Conservation (phyloP, 2,329 filamentous ascomycete species). For the Passalora sequoiae region DNA sequence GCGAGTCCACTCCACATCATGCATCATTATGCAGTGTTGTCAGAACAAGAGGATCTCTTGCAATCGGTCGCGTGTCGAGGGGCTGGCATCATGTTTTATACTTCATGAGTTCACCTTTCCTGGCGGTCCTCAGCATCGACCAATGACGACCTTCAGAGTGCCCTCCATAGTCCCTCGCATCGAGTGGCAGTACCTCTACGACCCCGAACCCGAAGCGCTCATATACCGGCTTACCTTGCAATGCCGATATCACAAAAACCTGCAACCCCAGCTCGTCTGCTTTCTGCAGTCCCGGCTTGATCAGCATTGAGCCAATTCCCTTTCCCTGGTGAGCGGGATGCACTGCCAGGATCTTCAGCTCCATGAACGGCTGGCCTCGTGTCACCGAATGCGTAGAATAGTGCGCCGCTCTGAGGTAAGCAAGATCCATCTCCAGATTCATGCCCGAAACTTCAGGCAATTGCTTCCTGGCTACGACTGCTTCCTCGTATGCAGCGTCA, state of each 20-base stretch:
- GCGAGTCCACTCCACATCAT: no score
- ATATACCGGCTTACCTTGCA: slow-evolving; percentile 35
- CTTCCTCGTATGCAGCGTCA: slow-evolving; percentile 7
- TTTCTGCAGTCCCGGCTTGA: slow-evolving; percentile 35
- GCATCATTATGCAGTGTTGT: no score
- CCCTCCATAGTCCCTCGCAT: slow-evolving; percentile 17
- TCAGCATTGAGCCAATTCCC: slow-evolving; percentile 33
- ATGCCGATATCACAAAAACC: slow-evolving; percentile 35
- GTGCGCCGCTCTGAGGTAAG: slow-evolving; percentile 5
- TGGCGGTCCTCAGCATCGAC: slow-evolving; percentile 19
- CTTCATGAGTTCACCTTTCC: no score
- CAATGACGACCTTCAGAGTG: slow-evolving; percentile 15
- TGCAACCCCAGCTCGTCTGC: slow-evolving; percentile 34
- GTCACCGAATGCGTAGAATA: background rate
- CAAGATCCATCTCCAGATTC: slow-evolving; percentile 10
- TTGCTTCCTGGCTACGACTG: slow-evolving; percentile 6
- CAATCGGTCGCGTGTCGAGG: no score
- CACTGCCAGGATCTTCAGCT: slow-evolving; percentile 25
- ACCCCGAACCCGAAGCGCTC: slow-evolving; percentile 32
- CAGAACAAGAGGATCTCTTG: no score
- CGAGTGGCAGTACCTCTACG: slow-evolving; percentile 12
- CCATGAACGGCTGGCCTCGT: slow-evolving; percentile 10
- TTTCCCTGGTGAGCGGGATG: slow-evolving; percentile 35
- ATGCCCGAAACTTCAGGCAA: slow-evolving; percentile 10
- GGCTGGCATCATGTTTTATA: no score